Evolutionary conservation across 345 rosid species (phyloP), one percentile per base, ranked within the genome.

Genomic region (Acer saccharum): DNA sequence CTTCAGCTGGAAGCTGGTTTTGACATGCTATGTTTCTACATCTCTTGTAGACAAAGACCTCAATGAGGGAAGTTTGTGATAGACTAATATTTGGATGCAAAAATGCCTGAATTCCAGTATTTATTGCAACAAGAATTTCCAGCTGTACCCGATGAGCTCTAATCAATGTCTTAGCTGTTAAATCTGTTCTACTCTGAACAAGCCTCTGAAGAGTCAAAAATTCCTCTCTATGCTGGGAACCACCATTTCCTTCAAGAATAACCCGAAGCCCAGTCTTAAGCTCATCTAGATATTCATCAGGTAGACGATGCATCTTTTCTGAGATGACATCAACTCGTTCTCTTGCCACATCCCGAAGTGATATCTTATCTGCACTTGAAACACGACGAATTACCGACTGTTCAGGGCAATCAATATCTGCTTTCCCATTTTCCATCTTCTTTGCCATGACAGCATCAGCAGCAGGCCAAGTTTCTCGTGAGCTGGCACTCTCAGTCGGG

Each of bases 401-500:
- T 65, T 90, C 95, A 57, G 86, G 89, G 82, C 86, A 84, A 77
- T 90, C 94, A 65, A 86, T 86, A 68, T 86, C 98, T 39, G 81
- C 76, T 81, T 90, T 97, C 62, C 89, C 91, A 74, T 90, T 92
- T 62, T 84, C 97, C 85, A 89, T 61, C 89, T 94, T 91, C 87
- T 87, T 91, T 18, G 81, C 85, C 81, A 82, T 72, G 54, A 83
- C 83, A 73, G 84, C 89, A 77, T 91, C 91, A 3, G 91, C 87
- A 84, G 93, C 80, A 44, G 97, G 98, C 98, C 98, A 97, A 18
- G 98, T 97, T 73, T 97, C 99, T 73, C 88, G 87, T 46, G 98
- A 97, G 85, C 98, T 94, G 3, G 98, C 98, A 85, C 98, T 97
- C 84, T 93, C 98, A 44, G 98, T 91, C 50, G 99, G 99, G 10